Percentiles rank a stretch among this genome's conserved stretches.
Evolutionary conservation across 768 basidiomycete species (phyloP).

Genomic region (Mycena indigotica): DNA sequence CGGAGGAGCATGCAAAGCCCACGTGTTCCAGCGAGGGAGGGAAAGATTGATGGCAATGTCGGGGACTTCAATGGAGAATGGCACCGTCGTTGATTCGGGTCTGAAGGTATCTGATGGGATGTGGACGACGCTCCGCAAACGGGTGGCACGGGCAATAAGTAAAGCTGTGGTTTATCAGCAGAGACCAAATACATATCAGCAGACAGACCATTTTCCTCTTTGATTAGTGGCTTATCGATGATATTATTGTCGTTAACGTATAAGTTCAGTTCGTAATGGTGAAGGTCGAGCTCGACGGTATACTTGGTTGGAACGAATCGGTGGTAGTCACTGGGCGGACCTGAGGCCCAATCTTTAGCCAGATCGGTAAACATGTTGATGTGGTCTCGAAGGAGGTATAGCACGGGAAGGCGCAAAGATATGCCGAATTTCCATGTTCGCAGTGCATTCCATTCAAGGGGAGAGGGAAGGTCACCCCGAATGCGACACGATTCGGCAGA

Average conservation of each 20-base stretch:
- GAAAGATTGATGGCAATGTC: conserved; percentile 61
- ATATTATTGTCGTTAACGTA: conserved; percentile 97
- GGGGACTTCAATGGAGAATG: conserved; percentile 64
- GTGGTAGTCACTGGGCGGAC: conserved; percentile 76
- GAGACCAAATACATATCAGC: not conserved
- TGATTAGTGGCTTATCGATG: conserved; percentile 81
- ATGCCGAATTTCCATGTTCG: conserved; percentile 82
- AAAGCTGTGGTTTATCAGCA: conserved; percentile 54
- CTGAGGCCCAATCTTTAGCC: conserved; percentile 88
- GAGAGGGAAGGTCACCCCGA: conserved; percentile 74
- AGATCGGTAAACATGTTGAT: conserved; percentile 93
- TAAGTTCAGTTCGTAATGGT: conserved; percentile 75
- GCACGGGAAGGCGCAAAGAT: conserved; percentile 66
- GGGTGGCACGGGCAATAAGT: conserved; percentile 62
- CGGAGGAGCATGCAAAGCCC: conserved; percentile 64
- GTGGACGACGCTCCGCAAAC: conserved; percentile 49
- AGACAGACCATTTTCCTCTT: conserved; percentile 79
- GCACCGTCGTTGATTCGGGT: conserved; percentile 65
- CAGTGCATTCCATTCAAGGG: conserved; percentile 78
- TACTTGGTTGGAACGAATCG: conserved; percentile 87
- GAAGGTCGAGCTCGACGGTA: conserved; percentile 64
- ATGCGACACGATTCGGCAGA: conserved; percentile 75
- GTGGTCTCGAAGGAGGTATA: conserved; percentile 88
- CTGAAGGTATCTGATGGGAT: conserved; percentile 75
- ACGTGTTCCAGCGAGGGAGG: conserved; percentile 89